Base-by-base conservation (phyloP, 768 basidiomycete genomes). In the Hirschioporus abietinus region DNA sequence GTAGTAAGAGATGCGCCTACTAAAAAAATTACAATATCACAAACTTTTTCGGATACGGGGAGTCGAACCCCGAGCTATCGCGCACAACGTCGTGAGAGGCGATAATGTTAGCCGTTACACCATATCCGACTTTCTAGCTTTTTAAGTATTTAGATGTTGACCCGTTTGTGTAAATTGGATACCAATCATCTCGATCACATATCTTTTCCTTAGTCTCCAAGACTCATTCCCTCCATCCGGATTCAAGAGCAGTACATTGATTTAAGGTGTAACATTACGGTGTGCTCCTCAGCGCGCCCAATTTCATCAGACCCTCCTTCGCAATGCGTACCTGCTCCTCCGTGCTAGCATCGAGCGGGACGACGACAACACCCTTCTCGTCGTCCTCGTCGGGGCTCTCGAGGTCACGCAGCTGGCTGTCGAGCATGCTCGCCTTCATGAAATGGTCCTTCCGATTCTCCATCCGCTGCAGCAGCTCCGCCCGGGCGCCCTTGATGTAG, bases 391-490 rank as follows among this genome's bases (percentile, higher is more conserved):
- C 64, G 0, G 93, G 93, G 65, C 79, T 80, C 77, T 95, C 90
- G 70, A 95, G 72, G 59, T 90, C 87, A 9, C 73, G 74, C 70
- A 94, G 70, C 78, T 96, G 94, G 69, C 90, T 89, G 63, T 89
- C 88, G 70, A 96, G 78, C 94, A 95, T 93, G 3, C 72, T 73
- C 24, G 85, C 85, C 77, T 93, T 93, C 89, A 95, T 92, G 70
- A 90, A 96, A 75, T 96, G 94, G 0, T 88, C 88, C 58, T 81
- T 70, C 36, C 93, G 80, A 52, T 79, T 78, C 76, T 71, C 71
- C 85, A 95, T 89, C 36, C 93, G 80, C 59, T 86, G 85, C 74
- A 82, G 65, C 66, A 95, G 72, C 63, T 88, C 71, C 27, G 84
- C 80, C 58, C 79, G 74, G 23, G 79, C 72, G 10, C 91, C 93